Evolutionary conservation across 2,329 filamentous ascomycete genomes (phyloP).

Genomic region (Ascochyta koolunga): DNA sequence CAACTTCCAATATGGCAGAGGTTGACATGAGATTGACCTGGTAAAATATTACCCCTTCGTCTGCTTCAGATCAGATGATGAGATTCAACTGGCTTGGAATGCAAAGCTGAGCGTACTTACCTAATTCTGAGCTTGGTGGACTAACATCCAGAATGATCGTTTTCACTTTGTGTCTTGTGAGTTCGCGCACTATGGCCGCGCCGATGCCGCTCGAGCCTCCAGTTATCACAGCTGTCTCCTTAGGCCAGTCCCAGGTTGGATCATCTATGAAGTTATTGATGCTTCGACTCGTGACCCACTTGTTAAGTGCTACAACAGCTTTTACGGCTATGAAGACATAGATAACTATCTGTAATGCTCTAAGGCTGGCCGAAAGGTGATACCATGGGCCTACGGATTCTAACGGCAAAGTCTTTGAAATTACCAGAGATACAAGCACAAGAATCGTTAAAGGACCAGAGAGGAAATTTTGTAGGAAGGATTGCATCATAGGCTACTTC

Average conservation of each 20-base stretch:
- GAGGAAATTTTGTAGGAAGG: not conserved
- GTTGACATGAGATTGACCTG: slow-evolving; percentile 19
- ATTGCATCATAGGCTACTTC: not conserved
- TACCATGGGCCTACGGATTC: not conserved
- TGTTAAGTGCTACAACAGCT: not conserved
- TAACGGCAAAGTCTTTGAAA: not conserved
- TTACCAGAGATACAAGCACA: not conserved
- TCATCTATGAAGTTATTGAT: not conserved
- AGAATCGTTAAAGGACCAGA: not conserved
- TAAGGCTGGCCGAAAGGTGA: not conserved
- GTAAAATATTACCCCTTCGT: slow-evolving; percentile 10
- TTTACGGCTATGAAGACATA: not conserved
- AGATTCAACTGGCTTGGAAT: not conserved
- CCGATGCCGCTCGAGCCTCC: slow-evolving; percentile 22
- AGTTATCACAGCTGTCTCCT: slow-evolving; percentile 21
- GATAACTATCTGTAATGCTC: not conserved
- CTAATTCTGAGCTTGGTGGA: not conserved
- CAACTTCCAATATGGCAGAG: slow-evolving; percentile 4
- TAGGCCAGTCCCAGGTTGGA: slow-evolving; percentile 9
- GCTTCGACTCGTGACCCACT: not conserved
- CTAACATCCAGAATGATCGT: not conserved
- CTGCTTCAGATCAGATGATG: not conserved
- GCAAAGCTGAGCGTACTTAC: not conserved
- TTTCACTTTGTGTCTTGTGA: not conserved
- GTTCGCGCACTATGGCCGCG: slow-evolving; percentile 8